Conservation (phyloP, 225 moss, liverwort and hornwort genomes). For the Bryoerythrophyllum caledonicum region DNA sequence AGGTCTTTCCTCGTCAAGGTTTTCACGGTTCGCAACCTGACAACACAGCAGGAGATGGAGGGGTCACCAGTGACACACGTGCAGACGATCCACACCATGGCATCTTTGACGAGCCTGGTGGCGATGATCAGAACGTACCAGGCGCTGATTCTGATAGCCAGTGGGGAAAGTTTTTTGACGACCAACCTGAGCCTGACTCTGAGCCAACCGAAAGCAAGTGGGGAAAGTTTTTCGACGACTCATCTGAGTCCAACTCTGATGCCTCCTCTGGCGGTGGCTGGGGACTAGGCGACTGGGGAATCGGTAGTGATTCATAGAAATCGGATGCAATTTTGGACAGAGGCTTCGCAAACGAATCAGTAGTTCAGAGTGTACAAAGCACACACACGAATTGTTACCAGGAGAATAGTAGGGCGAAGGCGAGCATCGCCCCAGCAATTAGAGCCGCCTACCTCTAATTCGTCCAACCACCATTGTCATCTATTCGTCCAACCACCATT, state of each 20-base stretch:
- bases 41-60: constrained; percentile 14
- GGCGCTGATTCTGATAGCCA: constrained; percentile 14
- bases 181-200: constrained; percentile 26
- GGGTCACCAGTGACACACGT: not conserved
- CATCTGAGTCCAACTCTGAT: constrained; percentile 15
- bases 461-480: too few species aligned
- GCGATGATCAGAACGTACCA: constrained; percentile 5
- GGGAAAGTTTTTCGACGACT: constrained; percentile 40
- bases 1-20: constrained; percentile 46
- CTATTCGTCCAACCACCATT: too few species aligned
- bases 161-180: constrained; percentile 32
- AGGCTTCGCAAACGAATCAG: not conserved
- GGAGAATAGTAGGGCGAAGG: not conserved
- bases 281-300: constrained; percentile 41
- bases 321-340: not conserved
- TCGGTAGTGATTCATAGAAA: constrained; percentile 14
- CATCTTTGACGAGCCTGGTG: constrained; percentile 37
- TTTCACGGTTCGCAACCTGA: constrained; percentile 25
- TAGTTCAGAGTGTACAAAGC: constrained; percentile 2
- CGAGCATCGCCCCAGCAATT: too few species aligned
- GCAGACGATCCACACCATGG: constrained; percentile 35
- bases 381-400: not conserved
- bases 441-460: too few species aligned
- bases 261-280: constrained; percentile 28
- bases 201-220: constrained; percentile 4